These are phyloP conservation scores for Epichloe coenophiala DNA, from an alignment of 2,329 filamentous ascomycete genomes.

Conservation along the genomic window DNA sequence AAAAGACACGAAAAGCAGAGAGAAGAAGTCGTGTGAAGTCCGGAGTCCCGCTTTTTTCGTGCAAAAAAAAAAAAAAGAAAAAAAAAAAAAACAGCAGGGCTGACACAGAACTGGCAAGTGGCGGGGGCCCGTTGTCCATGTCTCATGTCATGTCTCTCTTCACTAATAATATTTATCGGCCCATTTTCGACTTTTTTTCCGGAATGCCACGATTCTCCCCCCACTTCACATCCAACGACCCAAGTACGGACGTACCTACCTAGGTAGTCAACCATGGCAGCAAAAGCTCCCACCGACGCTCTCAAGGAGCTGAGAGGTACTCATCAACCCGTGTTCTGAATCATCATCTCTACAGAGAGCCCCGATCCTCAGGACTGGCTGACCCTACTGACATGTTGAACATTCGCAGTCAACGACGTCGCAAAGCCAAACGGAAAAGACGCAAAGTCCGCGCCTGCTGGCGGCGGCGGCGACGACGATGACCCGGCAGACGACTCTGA, in stretches of 20 bases:
- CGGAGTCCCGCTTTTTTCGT: too few relatives aligned
- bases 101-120: not conserved
- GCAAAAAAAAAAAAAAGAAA: too few relatives aligned
- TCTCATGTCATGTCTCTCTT: too few relatives aligned
- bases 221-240: constrained; percentile 1
- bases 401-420: constrained; percentile 24
- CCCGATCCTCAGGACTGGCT: not conserved
- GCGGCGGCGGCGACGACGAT: constrained; percentile 24
- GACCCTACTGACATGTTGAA: not conserved
- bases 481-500: constrained; percentile 36
- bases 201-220: not conserved
- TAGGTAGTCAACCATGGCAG: constrained; percentile 24
- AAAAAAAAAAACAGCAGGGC: too few relatives aligned
- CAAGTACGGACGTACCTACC: too few relatives aligned
- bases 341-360: not conserved
- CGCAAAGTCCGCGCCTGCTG: constrained; percentile 23
- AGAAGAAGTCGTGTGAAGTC: too few relatives aligned
- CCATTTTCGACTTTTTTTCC: not conserved
- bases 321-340: not conserved
- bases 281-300: constrained; percentile 28
- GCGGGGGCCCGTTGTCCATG: not conserved
- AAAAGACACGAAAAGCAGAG: too few relatives aligned
- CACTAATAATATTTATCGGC: not conserved
- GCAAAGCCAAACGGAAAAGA: constrained; percentile 26
- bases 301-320: constrained; percentile 30